Conservation (phyloP, 169 alveolate species). For the Cytauxzoon felis region DNA sequence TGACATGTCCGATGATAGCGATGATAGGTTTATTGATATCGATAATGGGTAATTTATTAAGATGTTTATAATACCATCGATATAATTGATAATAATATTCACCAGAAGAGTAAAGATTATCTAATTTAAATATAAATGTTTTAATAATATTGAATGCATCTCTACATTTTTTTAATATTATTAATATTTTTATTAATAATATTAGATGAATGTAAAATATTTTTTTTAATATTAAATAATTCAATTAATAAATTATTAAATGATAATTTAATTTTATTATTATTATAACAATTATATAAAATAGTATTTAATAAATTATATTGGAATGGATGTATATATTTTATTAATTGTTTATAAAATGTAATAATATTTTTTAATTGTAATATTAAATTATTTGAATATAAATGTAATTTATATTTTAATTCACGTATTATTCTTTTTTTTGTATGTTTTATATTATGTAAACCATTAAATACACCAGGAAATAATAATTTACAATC, state of each 20-base stretch:
- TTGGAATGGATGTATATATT: slow-evolving; percentile 65
- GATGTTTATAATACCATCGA: slow-evolving; percentile 12
- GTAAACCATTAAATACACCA: slow-evolving; percentile 60
- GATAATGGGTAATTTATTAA: slow-evolving; percentile 35
- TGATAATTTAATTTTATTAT: slow-evolving; percentile 5
- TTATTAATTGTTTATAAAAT: slow-evolving; percentile 36
- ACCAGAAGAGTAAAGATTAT: slow-evolving; percentile 14
- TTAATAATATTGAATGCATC: slow-evolving; percentile 55
- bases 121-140: slow-evolving; percentile 43
- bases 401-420: slow-evolving; percentile 56
- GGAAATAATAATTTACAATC: slow-evolving; percentile 38
- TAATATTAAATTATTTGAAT: slow-evolving; percentile 49
- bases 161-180: slow-evolving; percentile 22
- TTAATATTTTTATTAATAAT: slow-evolving; percentile 27
- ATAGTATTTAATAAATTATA: slow-evolving; percentile 52
- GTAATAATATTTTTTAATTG: slow-evolving; percentile 45
- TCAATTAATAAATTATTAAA: slow-evolving; percentile 32
- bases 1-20: slow-evolving; percentile 53
- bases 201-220: slow-evolving; percentile 19
- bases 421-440: slow-evolving; percentile 51
- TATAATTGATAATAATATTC: slow-evolving; percentile 29
- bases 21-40: slow-evolving; percentile 39
- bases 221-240: slow-evolving; percentile 8
- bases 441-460: slow-evolving; percentile 44
- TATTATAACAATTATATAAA: slow-evolving; percentile 19